phyloP scores from a whole-genome alignment of 305 asterid species.

The Ajuga reptans region DNA sequence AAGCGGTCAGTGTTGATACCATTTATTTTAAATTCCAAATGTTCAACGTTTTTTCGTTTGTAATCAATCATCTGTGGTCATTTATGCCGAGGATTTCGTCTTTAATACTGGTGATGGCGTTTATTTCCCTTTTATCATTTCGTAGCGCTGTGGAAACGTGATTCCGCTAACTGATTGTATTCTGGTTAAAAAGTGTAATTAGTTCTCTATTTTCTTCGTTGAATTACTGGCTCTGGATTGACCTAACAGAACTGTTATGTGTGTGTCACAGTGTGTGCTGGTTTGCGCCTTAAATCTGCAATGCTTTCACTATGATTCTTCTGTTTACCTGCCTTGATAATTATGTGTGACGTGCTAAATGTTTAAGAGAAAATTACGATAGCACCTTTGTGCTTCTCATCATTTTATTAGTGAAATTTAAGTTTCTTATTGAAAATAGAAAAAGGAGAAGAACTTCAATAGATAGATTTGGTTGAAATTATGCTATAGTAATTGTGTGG shows the following conservation, averaged over 20 bases:
- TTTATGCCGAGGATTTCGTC: not conserved
- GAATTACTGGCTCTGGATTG: not conserved
- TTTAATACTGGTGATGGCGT: not conserved
- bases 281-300: not conserved
- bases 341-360: not conserved
- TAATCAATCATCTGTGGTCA: not conserved
- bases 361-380: too few relatives aligned
- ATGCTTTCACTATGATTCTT: not conserved
- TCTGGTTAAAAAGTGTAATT: not conserved
- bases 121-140: not conserved
- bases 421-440: not conserved
- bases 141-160: not conserved
- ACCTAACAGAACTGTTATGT: not conserved
- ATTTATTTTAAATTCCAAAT: not conserved
- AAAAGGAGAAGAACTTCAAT: not conserved
- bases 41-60: not conserved
- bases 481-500: not conserved
- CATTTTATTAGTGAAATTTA: not conserved
- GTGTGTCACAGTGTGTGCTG: not conserved
- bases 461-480: not conserved
- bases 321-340: not conserved
- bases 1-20: conserved; percentile 39
- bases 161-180: not conserved
- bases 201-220: not conserved
- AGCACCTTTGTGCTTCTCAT: too few relatives aligned